Evolutionary conservation across 768 basidiomycete species (phyloP), one percentile per base, ranked within the genome.

Genomic region (Termitomyces sp.): DNA sequence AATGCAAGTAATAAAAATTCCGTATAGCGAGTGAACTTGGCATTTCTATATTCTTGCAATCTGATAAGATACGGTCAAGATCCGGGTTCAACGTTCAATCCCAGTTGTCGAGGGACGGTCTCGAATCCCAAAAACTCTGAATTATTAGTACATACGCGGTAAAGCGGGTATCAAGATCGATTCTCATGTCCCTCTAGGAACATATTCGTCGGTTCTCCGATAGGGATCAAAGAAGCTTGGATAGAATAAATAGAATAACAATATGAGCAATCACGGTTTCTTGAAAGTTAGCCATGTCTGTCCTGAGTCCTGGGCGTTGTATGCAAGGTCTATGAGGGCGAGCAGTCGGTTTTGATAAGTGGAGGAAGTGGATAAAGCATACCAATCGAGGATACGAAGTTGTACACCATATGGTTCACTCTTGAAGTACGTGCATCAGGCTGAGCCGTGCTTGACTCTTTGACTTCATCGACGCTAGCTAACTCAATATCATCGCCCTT

Each of bases 341-440:
- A 42, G 24, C 42, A 34, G 31, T 53, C 53, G 34, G 26, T 24
- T 41, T 16, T 4, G 12, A 20, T 41, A 20, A 20, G 4, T 7
- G 18, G 34, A 5, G 6, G 10, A 24, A 20, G 52, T 22, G 20
- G 13, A 41, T n/a, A 22, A 37, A 44, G 71, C 77, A 24, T 59
- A 88, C 87, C 83, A 55, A 90, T 85, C 0, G 88, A 87, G 26
- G 86, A 88, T 42, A 78, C 85, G 72, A 83, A 90, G 60, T 82
- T 81, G 62, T 83, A 75, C 52, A 88, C 77, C 71, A 87, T 70
- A 41, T 77, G 80, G 60, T 84, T 80, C 53, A 78, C 57, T 55
- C 69, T 75, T n/a, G 70, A 70, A 31, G 31, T 18, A 28, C 61
- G 53, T 33, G 71, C 49, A 61, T 77, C 77, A 55, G 76, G 81